Evolutionary conservation across 2,329 filamentous ascomycete genomes (phyloP).

Genomic region (Camptophora hylomeconis): DNA sequence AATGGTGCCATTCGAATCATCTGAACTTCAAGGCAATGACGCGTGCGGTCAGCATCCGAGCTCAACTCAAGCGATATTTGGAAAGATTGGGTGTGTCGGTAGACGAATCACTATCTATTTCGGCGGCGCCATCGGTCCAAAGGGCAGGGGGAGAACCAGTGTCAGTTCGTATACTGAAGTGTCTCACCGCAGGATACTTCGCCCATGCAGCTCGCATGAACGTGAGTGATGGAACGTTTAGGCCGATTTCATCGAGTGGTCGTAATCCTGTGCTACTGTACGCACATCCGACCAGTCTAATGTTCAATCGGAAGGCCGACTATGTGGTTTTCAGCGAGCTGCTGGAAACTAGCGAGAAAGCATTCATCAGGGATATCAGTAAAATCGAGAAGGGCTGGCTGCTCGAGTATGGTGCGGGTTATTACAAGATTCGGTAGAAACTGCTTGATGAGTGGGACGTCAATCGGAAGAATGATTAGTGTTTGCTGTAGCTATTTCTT

Average conservation of each 20-base stretch:
- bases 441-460: no score
- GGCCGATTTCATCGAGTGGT: constrained; percentile 48
- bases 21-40: constrained; percentile 77
- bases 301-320: constrained; percentile 93
- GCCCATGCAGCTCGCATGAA: constrained; percentile 90
- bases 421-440: constrained; percentile 57
- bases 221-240: constrained; percentile 71
- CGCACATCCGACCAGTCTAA: constrained; percentile 80
- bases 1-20: constrained; percentile 77
- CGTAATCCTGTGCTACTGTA: constrained; percentile 59
- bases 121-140: constrained; percentile 15
- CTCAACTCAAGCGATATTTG: constrained; percentile 74
- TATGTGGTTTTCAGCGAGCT: constrained; percentile 96
- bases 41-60: constrained; percentile 71
- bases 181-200: constrained; percentile 83
- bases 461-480: no score
- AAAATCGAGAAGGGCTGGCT: constrained; percentile 91
- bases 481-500: no score
- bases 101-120: constrained; percentile 43
- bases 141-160: constrained; percentile 36
- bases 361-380: constrained; percentile 80
- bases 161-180: constrained; percentile 66
- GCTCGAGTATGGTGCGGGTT: constrained; percentile 73
- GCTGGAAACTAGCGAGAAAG: constrained; percentile 78
- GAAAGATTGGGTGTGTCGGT: constrained; percentile 67